A percentile compares a stretch with the other conserved stretches of the same genome.
These are phyloP conservation scores for Phytophthora capsici DNA, from an alignment of 352 stramenopile species.

Conservation along the genomic window DNA sequence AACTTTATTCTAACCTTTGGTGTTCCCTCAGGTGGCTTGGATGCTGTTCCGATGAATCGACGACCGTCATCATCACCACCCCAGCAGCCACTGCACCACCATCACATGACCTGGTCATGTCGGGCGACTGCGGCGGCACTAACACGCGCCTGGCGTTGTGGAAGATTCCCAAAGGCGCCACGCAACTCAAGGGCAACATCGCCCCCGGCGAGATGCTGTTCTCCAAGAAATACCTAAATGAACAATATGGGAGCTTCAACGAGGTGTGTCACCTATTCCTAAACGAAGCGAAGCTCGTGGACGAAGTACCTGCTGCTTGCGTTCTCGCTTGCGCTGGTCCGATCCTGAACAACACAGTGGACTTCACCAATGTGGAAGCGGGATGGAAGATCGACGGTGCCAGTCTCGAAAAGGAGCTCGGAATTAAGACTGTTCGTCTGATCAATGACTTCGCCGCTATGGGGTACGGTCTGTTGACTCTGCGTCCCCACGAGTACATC, in stretches of 20 bases:
- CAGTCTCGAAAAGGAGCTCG: slow-evolving; percentile 67
- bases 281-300: slow-evolving; percentile 84
- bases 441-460: slow-evolving; percentile 98
- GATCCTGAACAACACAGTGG: slow-evolving; percentile 77
- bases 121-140: slow-evolving; percentile 95
- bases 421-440: slow-evolving; percentile 86
- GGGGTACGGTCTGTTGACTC: slow-evolving; percentile 95
- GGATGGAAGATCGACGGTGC: slow-evolving; percentile 89
- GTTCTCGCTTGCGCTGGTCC: slow-evolving; percentile 79
- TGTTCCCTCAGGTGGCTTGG: neutral
- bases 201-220: slow-evolving; percentile 72
- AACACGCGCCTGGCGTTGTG: slow-evolving; percentile 94
- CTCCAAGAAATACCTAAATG: slow-evolving; percentile 86
- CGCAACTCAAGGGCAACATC: slow-evolving; percentile 50
- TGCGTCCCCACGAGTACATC: slow-evolving; percentile 92
- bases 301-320: slow-evolving; percentile 56
- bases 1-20: no score
- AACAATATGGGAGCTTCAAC: slow-evolving; percentile 73
- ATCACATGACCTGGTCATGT: slow-evolving; percentile 55
- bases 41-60: neutral
- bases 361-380: slow-evolving; percentile 94
- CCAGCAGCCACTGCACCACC: neutral
- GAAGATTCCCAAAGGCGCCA: slow-evolving; percentile 57
- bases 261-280: slow-evolving; percentile 93
- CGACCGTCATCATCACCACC: slow-evolving; percentile 3